These are phyloP conservation scores for Aureobasidium lini DNA, from an alignment of 2,329 filamentous ascomycete species.

Conservation along the genomic window DNA sequence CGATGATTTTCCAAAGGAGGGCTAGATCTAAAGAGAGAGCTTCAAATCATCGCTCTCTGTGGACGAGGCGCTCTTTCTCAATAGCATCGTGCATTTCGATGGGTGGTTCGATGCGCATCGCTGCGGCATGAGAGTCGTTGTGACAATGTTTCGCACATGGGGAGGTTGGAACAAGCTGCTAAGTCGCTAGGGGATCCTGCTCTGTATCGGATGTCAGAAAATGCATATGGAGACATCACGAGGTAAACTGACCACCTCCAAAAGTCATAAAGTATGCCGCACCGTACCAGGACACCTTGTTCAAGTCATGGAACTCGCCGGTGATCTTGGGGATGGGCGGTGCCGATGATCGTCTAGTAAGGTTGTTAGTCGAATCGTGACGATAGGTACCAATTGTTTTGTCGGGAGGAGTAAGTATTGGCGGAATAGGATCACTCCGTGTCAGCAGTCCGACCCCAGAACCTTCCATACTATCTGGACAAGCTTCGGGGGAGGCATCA, in stretches of 20 bases:
- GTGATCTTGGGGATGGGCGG: slow-evolving; percentile 30
- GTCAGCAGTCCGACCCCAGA: not conserved
- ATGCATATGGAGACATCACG: not conserved
- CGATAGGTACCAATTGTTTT: not conserved
- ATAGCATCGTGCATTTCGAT: no score
- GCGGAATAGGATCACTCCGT: not conserved
- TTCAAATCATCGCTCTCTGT: no score
- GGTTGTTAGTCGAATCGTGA: not conserved
- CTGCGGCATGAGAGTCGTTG: no score
- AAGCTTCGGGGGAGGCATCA: not conserved
- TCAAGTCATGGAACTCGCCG: slow-evolving; percentile 28
- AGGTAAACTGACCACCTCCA: not conserved
- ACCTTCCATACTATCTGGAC: not conserved
- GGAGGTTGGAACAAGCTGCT: no score
- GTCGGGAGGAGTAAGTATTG: not conserved
- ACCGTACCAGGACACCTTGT: slow-evolving; percentile 29
- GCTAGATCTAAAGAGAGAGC: no score
- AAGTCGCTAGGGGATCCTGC: not conserved
- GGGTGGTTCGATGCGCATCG: no score
- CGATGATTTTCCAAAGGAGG: no score
- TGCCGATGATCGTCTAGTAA: slow-evolving; percentile 20
- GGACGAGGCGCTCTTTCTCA: no score
- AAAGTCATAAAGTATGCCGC: slow-evolving; percentile 12
- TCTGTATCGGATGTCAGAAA: not conserved
- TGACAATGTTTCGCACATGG: no score